Conservation (phyloP, 202 grass and related monocot species). For the Musa balbisiana region DNA sequence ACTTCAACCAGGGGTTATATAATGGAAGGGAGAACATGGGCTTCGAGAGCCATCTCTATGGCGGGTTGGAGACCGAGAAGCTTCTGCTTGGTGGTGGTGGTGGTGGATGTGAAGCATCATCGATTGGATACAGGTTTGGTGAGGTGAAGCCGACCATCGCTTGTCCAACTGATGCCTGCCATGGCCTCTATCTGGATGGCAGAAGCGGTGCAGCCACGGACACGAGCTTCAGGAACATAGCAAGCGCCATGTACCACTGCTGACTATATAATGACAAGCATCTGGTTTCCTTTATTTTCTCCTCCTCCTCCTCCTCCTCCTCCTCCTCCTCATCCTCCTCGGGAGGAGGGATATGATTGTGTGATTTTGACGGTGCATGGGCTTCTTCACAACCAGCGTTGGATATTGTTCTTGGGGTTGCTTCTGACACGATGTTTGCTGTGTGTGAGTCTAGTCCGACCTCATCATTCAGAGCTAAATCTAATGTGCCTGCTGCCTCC, state of each 20-base stretch:
- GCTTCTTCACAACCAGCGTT: conserved; percentile 21
- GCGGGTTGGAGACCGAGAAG: conserved; percentile 36
- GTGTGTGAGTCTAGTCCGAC: neutral
- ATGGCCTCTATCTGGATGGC: conserved; percentile 17
- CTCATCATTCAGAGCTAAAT: conserved; percentile 16
- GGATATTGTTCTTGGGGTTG: conserved; percentile 17
- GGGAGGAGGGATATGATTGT: conserved; percentile 18
- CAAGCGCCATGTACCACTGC: conserved; percentile 10
- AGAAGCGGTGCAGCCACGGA: conserved; percentile 14
- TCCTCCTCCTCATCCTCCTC: conserved; percentile 15
- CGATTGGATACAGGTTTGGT: conserved; percentile 4
- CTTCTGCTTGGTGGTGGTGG: conserved; percentile 17
- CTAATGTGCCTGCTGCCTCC: neutral
- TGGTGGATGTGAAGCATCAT: neutral
- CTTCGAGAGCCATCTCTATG: conserved; percentile 33
- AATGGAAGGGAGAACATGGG: conserved; percentile 16
- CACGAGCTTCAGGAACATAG: conserved; percentile 21
- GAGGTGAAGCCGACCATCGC: conserved; percentile 19
- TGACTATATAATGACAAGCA: conserved; percentile 21
- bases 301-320: conserved; percentile 12
- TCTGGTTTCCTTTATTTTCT: conserved; percentile 13
- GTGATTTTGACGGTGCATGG: conserved; percentile 39
- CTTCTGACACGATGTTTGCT: conserved; percentile 27
- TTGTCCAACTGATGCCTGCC: conserved; percentile 9
- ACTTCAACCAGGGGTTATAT: conserved; percentile 22